Conservation (phyloP, 129 eudicot species). For the Flaveria sonorensis region DNA sequence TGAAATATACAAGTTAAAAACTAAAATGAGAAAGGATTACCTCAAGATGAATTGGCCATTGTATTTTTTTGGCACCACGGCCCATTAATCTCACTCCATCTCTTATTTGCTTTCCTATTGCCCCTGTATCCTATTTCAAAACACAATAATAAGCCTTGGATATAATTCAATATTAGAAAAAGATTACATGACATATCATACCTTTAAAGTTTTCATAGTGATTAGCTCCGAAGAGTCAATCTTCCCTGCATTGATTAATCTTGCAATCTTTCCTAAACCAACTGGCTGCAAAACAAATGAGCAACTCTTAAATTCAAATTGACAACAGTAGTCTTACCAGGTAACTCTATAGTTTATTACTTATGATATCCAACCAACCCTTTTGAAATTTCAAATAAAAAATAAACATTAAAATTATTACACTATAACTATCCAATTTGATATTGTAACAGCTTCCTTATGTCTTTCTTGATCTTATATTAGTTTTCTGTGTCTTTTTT, state of each 20-base stretch:
- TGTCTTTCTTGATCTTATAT: not conserved
- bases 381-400: not conserved
- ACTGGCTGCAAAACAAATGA: constrained; percentile 70
- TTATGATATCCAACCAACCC: not conserved
- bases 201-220: constrained; percentile 97
- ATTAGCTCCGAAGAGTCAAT: constrained; percentile 93
- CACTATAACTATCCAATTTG: not conserved
- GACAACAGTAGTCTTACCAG: not conserved
- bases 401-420: not conserved
- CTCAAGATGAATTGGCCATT: constrained; percentile 98
- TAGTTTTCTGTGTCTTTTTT: not conserved
- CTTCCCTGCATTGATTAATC: constrained; percentile 89
- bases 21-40: constrained; percentile 34
- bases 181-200: not conserved
- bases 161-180: not conserved
- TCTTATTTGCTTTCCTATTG: constrained; percentile 89
- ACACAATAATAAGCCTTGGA: not conserved
- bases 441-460: not conserved
- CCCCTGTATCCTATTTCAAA: constrained; percentile 72
- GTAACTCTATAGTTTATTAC: not conserved
- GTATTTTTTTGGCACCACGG: constrained; percentile 81
- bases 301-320: not conserved
- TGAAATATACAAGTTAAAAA: not conserved
- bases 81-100: constrained; percentile 98
- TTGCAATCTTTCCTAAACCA: constrained; percentile 94